phyloP scores from a whole-genome alignment of 257 asterid genomes.

The Solanum appendiculatum region DNA sequence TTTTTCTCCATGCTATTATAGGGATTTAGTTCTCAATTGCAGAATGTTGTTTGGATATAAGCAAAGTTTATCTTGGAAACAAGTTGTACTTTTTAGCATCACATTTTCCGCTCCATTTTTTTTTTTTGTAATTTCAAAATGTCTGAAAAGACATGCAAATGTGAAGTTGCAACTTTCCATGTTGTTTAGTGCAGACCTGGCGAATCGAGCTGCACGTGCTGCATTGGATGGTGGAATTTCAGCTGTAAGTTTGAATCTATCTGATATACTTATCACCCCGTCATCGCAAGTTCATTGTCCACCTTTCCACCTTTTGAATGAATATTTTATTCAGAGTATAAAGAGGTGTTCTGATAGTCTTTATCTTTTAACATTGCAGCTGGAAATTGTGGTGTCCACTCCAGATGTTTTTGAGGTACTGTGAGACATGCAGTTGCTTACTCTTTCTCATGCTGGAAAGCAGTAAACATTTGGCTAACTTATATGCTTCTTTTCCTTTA shows the following conservation, averaged over 20 bases:
- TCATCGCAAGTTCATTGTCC: not conserved
- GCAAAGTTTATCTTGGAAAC: not conserved
- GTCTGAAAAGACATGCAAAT: not conserved
- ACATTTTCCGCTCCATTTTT: not conserved
- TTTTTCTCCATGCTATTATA: not conserved
- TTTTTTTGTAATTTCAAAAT: not conserved
- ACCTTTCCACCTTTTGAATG: not conserved
- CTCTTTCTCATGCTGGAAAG: not conserved
- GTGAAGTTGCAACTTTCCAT: not conserved
- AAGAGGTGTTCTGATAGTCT: not conserved
- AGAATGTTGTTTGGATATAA: not conserved
- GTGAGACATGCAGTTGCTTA: not conserved
- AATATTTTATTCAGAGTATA: not conserved
- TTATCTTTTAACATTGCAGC: conserved; percentile 31
- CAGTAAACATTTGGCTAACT: not conserved
- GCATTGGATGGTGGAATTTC: conserved; percentile 62
- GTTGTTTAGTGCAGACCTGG: conserved; percentile 61
- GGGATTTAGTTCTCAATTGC: not conserved
- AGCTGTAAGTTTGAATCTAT: conserved; percentile 40
- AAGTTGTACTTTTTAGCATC: not conserved
- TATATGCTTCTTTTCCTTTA: not conserved
- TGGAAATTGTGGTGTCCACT: conserved; percentile 65
- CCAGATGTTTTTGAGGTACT: conserved; percentile 75
- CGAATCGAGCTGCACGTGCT: conserved; percentile 73
- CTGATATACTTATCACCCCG: not conserved